These are phyloP conservation scores for Solanum lignicaule DNA, from an alignment of 257 asterid species.

Conservation along the genomic window DNA sequence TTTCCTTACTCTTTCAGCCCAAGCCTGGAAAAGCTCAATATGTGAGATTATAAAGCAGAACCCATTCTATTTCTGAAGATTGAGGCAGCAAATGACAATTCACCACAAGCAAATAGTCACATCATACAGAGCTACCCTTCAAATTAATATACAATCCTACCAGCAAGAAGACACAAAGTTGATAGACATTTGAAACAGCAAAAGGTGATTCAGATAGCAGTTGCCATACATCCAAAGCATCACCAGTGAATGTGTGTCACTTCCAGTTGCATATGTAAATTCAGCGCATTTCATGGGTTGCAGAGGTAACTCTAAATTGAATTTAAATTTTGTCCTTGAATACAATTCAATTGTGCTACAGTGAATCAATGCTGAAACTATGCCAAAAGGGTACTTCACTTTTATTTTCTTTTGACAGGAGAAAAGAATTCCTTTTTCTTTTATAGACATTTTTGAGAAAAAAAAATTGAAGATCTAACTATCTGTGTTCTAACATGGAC, in stretches of 20 bases:
- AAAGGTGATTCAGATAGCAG: not conserved
- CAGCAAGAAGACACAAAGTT: not conserved
- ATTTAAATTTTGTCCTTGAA: not conserved
- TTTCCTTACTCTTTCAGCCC: slow-evolving; percentile 52
- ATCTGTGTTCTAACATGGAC: not conserved
- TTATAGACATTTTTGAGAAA: not conserved
- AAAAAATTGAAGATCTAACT: not conserved
- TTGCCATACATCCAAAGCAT: not conserved
- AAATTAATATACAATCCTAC: not conserved
- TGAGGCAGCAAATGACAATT: not conserved
- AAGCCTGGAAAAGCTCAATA: slow-evolving; percentile 36
- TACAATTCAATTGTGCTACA: not conserved
- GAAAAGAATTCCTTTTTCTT: not conserved
- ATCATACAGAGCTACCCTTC: not conserved
- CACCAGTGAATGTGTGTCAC: not conserved
- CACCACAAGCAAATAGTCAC: not conserved
- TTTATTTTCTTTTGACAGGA: not conserved
- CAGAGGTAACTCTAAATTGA: not conserved
- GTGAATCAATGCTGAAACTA: not conserved
- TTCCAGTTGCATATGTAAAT: not conserved
- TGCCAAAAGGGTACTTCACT: not conserved
- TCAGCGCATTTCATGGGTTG: not conserved
- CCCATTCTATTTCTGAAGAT: not conserved
- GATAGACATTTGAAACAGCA: not conserved
- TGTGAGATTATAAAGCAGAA: not conserved